Percentiles rank a stretch among this genome's conserved stretches.
These are phyloP conservation scores for Primulina eburnea DNA, from an alignment of 257 asterid species.

Conservation along the genomic window DNA sequence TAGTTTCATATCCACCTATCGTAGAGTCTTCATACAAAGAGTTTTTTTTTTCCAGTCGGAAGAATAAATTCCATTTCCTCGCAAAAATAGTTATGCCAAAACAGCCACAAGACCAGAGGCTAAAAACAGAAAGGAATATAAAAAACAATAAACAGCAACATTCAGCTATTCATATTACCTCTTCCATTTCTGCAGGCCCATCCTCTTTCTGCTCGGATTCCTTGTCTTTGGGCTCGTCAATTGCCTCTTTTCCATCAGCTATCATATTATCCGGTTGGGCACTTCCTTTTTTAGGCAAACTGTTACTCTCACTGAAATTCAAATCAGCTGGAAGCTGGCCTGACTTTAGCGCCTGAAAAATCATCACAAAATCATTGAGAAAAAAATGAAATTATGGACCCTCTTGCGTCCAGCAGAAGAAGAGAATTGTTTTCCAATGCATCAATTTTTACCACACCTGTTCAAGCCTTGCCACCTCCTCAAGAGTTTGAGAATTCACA, in stretches of 20 bases:
- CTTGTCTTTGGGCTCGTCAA: slow-evolving; percentile 31
- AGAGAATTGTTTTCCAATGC: neutral
- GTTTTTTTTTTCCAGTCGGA: neutral
- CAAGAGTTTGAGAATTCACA: slow-evolving; percentile 92
- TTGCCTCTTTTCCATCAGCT: slow-evolving; percentile 51
- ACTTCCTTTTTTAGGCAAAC: slow-evolving; percentile 38
- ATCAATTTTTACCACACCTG: slow-evolving; percentile 44
- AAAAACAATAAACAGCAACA: neutral
- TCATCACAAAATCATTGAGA: neutral
- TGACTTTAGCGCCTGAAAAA: slow-evolving; percentile 72
- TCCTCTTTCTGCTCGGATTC: slow-evolving; percentile 53
- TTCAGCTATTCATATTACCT: slow-evolving; percentile 42
- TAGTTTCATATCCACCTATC: neutral
- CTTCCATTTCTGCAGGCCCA: slow-evolving; percentile 71
- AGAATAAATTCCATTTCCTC: too few species aligned
- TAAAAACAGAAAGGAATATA: neutral
- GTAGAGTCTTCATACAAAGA: neutral
- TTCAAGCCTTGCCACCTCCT: slow-evolving; percentile 98
- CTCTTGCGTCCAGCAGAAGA: neutral
- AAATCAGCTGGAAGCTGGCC: slow-evolving; percentile 97
- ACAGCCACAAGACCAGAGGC: neutral
- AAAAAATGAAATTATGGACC: slow-evolving; percentile 10
- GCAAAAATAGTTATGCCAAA: neutral
- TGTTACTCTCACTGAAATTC: slow-evolving; percentile 41
- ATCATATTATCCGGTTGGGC: slow-evolving; percentile 55